These are phyloP conservation scores for Naganishia friedmannii DNA, from an alignment of 768 basidiomycete genomes.

Conservation along the genomic window DNA sequence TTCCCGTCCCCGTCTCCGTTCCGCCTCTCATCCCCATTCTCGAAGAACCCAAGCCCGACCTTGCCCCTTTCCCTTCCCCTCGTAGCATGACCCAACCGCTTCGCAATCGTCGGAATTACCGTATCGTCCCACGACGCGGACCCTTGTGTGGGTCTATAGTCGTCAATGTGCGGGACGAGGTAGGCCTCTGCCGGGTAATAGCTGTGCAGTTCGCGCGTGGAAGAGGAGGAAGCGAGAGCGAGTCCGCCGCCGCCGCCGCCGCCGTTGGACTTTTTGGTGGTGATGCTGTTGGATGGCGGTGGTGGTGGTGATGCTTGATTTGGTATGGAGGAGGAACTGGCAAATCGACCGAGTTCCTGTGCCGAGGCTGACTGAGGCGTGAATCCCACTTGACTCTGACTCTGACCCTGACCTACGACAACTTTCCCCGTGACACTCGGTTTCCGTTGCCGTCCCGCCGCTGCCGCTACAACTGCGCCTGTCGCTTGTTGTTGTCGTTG, in stretches of 20 bases:
- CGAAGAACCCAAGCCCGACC: neutral
- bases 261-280: neutral
- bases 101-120: constrained; percentile 13
- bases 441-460: too few relatives aligned
- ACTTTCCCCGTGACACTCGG: too few relatives aligned
- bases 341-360: neutral
- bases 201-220: neutral
- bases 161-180: constrained; percentile 9
- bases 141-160: constrained; percentile 1
- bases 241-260: neutral
- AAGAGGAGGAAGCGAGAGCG: neutral
- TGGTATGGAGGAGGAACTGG: neutral
- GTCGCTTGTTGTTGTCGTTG: too few relatives aligned
- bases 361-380: neutral
- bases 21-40: too few relatives aligned
- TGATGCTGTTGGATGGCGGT: neutral
- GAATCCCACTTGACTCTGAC: too few relatives aligned
- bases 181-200: constrained; percentile 17
- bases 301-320: neutral
- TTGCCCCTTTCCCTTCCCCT: neutral
- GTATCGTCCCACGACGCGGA: constrained; percentile 13
- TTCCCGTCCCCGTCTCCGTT: neutral
- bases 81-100: neutral
- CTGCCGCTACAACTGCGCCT: too few relatives aligned
- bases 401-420: too few relatives aligned